phyloP scores from a whole-genome alignment of 2,329 filamentous ascomycete genomes.

The Sporothrix pseudoabietina region DNA sequence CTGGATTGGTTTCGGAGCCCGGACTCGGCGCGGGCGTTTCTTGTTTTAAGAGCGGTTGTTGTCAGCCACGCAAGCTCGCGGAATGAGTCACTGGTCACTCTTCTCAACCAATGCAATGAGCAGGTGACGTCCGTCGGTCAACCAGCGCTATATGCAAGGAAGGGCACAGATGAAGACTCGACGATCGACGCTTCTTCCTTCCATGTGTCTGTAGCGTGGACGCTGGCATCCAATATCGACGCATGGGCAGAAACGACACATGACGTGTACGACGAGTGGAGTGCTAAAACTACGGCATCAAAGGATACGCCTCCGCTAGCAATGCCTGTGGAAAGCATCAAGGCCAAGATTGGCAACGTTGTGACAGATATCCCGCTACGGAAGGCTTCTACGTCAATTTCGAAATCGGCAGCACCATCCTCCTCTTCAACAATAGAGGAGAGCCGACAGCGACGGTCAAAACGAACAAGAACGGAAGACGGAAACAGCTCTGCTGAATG shows the following conservation, averaged over 20 bases:
- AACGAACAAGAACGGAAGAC: background rate
- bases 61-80: background rate
- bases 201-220: slow-evolving; percentile 91
- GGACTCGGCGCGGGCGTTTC: slow-evolving; percentile 74
- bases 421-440: background rate
- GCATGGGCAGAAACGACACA: slow-evolving; percentile 47
- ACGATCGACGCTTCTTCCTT: slow-evolving; percentile 55
- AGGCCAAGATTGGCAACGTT: slow-evolving; percentile 74
- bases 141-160: slow-evolving; percentile 66
- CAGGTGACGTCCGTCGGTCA: slow-evolving; percentile 63
- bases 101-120: slow-evolving; percentile 70
- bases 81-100: slow-evolving; percentile 58
- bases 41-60: slow-evolving; percentile 67
- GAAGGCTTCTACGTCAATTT: background rate
- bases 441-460: background rate
- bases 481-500: background rate
- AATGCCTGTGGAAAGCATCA: slow-evolving; percentile 63
- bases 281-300: slow-evolving; percentile 31
- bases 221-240: slow-evolving; percentile 55
- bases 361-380: slow-evolving; percentile 54
- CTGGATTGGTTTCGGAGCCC: slow-evolving; percentile 56
- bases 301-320: slow-evolving; percentile 41
- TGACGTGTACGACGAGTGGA: slow-evolving; percentile 37
- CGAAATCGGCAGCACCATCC: background rate
- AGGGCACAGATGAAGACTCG: background rate